Evolutionary conservation across 345 rosid genomes (phyloP), one percentile per base, ranked within the genome.

Genomic region (Cardamine occulta): DNA sequence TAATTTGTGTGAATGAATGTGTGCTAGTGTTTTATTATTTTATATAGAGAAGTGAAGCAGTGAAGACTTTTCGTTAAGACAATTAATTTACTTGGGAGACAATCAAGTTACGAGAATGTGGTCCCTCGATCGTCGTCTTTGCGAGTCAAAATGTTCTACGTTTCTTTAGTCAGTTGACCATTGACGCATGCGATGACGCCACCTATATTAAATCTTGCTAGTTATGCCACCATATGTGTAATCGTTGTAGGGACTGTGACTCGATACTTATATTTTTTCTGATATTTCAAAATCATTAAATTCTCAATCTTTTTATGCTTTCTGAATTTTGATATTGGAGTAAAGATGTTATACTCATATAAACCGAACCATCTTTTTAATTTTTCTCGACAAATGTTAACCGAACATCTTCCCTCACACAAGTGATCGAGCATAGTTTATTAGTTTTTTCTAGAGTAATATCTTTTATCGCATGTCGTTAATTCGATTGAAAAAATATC

Each of bases 111-210:
- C 8, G 69, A 23, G 57, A 7, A n/a, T 54, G 37, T 54, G 57
- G 62, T 21, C 39, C 53, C 7, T 24, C 10, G 10, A 51, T 52
- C 9, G 45, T 45, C 75, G 45, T 45, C 75, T 17, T 55, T 47
- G 24, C 21, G 18, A 64, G 80, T 77, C 80, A 70, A 55, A 75
- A 68, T 69, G 76, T 34, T 61, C 31, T 19, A 40, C 59, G 17
- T 24, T 64, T 28, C 63, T 72, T 23, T 15, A 34, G 17, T 74
- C 44, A 21, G n/a, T 69, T 69, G 71, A 76, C 75, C 47, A 10
- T 55, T 55, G 73, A 74, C 73, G 76, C 55, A 77, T 37, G 67
- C 80, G 15, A 54, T 76, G 80, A 76, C 70, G 75, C 23, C 31
- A 54, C 9, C 18, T 12, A 21, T 19, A 57, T 55, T 74, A 40